phyloP scores from a whole-genome alignment of 2,329 filamentous ascomycete genomes.

The Trematosphaeria pertusa region DNA sequence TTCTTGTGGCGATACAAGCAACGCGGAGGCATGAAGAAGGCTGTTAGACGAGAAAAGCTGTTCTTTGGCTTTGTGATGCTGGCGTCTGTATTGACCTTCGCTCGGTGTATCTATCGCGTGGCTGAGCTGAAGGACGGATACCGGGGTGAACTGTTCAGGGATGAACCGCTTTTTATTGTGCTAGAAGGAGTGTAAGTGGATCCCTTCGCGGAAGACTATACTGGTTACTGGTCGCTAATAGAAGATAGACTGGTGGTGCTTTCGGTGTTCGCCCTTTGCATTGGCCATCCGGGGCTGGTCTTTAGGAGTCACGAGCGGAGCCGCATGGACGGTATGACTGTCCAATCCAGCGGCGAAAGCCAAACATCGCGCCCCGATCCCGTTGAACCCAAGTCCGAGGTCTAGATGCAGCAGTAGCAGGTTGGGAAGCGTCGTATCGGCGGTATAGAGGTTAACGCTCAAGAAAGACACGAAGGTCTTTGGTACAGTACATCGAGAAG shows the following conservation, averaged over 20 bases:
- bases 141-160: constrained; percentile 69
- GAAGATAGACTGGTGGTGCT: constrained; percentile 2
- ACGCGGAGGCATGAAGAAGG: not conserved
- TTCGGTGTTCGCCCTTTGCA: constrained; percentile 2
- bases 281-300: constrained; percentile 3
- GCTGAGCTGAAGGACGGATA: constrained; percentile 56
- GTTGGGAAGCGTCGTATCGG: no score
- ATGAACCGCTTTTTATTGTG: constrained; percentile 65
- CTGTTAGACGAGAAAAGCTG: not conserved
- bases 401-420: no score
- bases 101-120: constrained; percentile 52
- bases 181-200: constrained; percentile 60
- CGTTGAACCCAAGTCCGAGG: no score
- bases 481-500: no score
- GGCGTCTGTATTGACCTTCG: constrained; percentile 51
- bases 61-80: constrained; percentile 20
- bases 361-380: no score
- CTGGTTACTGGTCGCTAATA: not conserved
- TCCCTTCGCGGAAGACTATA: not conserved
- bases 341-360: no score
- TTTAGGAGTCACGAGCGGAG: no score
- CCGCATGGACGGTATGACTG: no score
- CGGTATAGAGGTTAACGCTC: no score
- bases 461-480: no score
- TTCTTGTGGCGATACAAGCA: constrained; percentile 21